phyloP scores from a whole-genome alignment of 768 basidiomycete species.

The Rubroboletus satanas region DNA sequence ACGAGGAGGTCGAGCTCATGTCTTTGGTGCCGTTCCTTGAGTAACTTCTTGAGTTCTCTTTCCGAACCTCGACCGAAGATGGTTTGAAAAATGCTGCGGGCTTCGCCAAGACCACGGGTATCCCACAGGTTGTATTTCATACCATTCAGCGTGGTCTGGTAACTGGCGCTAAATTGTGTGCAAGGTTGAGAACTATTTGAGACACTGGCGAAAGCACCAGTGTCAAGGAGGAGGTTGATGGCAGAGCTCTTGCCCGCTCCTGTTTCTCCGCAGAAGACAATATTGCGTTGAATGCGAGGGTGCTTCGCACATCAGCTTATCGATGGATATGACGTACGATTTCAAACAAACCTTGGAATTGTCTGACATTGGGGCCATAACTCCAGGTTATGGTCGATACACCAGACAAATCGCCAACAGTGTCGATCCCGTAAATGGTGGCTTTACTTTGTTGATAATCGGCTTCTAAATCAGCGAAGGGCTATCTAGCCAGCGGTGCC shows the following conservation, averaged over 20 bases:
- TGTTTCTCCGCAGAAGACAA: conserved; percentile 23
- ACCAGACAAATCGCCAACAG: background rate
- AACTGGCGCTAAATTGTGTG: conserved; percentile 7
- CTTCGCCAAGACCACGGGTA: conserved; percentile 38
- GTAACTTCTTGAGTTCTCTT: conserved; percentile 17
- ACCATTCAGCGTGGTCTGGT: conserved; percentile 3
- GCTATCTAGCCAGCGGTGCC: background rate
- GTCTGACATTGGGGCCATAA: background rate
- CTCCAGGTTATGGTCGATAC: background rate
- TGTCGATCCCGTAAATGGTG: background rate
- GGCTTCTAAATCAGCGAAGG: background rate
- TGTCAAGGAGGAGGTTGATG: conserved; percentile 24
- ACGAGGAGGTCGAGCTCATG: conserved; percentile 39
- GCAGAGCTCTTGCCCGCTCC: conserved; percentile 27
- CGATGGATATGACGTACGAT: background rate
- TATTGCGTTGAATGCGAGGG: conserved; percentile 5
- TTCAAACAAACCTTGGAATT: conserved; percentile 10
- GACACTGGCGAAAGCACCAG: background rate
- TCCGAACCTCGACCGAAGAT: conserved; percentile 11
- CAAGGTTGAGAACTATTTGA: conserved; percentile 15
- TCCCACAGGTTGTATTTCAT: conserved; percentile 29
- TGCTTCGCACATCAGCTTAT: background rate
- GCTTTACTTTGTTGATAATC: background rate
- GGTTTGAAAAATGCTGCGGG: conserved; percentile 4
- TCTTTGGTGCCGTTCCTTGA: conserved; percentile 16